A percentile compares a stretch with the other conserved stretches of the same genome.
phyloP scores from a whole-genome alignment of 2,329 filamentous ascomycete genomes.

The Colletotrichum brevisporum region DNA sequence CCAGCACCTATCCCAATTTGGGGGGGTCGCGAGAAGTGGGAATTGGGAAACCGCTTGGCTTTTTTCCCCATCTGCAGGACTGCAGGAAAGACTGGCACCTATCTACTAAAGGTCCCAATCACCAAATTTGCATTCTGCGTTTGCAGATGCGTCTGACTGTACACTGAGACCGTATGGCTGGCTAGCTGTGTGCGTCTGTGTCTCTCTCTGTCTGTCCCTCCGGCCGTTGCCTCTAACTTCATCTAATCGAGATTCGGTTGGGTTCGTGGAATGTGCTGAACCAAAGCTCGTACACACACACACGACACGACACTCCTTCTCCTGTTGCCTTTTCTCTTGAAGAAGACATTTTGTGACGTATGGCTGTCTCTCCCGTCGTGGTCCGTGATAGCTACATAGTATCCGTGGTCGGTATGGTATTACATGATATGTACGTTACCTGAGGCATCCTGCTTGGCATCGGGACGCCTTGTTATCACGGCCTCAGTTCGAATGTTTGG shows the following conservation, averaged over 20 bases:
- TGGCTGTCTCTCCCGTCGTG: background rate
- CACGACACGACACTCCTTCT: background rate
- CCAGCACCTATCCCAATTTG: no score
- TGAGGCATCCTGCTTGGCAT: background rate
- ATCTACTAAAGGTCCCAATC: no score
- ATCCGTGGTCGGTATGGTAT: background rate
- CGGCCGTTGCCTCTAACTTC: conserved; percentile 17
- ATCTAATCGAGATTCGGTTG: background rate
- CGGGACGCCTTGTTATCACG: background rate
- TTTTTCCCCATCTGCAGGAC: no score
- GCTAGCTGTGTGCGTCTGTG: background rate
- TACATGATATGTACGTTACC: no score
- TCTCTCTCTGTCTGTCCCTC: background rate
- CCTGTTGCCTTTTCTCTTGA: background rate
- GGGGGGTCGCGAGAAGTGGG: no score
- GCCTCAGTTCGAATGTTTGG: background rate
- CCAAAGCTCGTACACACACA: no score
- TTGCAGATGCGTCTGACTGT: no score
- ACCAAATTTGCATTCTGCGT: no score
- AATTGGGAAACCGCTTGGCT: no score
- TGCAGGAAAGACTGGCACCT: no score
- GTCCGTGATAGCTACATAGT: no score
- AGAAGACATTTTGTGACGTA: conserved; percentile 17
- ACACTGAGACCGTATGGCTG: no score
- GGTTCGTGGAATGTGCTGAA: conserved; percentile 16